Evolutionary conservation across 1,284 basidiomycete species (phyloP), one percentile per base, ranked within the genome.

Genomic region (Ganoderma lingzhi): DNA sequence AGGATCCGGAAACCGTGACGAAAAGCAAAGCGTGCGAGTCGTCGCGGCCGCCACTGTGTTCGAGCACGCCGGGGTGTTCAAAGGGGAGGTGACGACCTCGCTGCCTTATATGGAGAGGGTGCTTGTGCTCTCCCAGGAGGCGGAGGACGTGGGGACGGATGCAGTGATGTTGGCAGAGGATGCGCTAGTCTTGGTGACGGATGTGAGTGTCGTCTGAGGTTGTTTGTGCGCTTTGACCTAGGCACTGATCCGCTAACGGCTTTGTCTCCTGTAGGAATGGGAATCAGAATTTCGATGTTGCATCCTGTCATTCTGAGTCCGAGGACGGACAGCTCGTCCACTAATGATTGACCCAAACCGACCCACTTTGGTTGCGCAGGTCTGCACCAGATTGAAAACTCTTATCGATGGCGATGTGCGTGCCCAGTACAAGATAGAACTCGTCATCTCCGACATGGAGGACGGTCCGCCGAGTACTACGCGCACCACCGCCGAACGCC

Each of bases 81-180:
- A 72, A 45, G 76, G 79, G 4, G 76, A 81, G 67, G 81, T 89
- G 41, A 65, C 71, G 37, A 88, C 88, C 53, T 77, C 75, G 48
- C 74, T 89, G 63, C 86, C 87, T 35, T 87, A 84, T 74, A 79
- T 82, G 48, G 73, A 78, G 51, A 76, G 76, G 66, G 76, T 71
- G 39, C 65, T 69, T 39, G 55, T 77, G 53, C 73, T 74, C 17
- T 42, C 60, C 39, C 5, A 14, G 39, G 39, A 41, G 2, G 39
- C 69, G 63, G 71, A 67, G 35, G 70, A 74, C 59, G 67, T 68
- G 23, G 71, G 76, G 55, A 74, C 72, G 48, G 70, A 78, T 72
- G 75, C 79, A 42, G 83, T 82, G 14, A 84, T 90, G 84, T 83
- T 88, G 78, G 85, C 82, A 72, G 88, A 89, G 76, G 88, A 90